Base-by-base conservation (phyloP, 306 rosid genomes). In the Datisca glomerata region DNA sequence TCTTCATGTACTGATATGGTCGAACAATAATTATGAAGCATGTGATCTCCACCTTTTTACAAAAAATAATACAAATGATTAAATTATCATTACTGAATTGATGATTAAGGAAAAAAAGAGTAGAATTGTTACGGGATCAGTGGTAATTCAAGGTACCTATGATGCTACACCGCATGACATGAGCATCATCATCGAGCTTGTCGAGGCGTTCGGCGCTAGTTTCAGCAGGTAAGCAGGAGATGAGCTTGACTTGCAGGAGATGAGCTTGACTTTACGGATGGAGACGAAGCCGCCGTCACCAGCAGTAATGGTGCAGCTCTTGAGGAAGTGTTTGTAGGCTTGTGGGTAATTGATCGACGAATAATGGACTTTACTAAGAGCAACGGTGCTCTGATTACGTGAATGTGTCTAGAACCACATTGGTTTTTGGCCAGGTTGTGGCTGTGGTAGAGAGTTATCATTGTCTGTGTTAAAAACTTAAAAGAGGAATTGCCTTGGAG, bases 31-130 rank as follows among this genome's bases (percentile, higher is more conserved):
- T 81, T 81, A 23, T 25, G 15, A 28, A 81, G 80, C 54, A 47
- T 24, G 61, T 70, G 82, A 37, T 81, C 86, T 3, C 93, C 86
- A 0, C 80, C n/a, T n/a, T n/a, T n/a, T n/a, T n/a, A n/a, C n/a
- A n/a, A n/a, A n/a, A n/a, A n/a, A n/a, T n/a, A n/a, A n/a, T n/a
- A n/a, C n/a, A n/a, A n/a, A n/a, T n/a, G n/a, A n/a, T n/a, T n/a
- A n/a, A n/a, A n/a, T n/a, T n/a, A n/a, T n/a, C n/a, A n/a, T n/a
- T n/a, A n/a, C n/a, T n/a, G n/a, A n/a, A n/a, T n/a, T n/a, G n/a
- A n/a, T n/a, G n/a, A n/a, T n/a, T n/a, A n/a, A n/a, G n/a, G n/a
- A n/a, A n/a, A n/a, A n/a, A n/a, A n/a, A n/a, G n/a, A n/a, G n/a
- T n/a, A n/a, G n/a, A n/a, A n/a, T n/a, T n/a, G n/a, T n/a, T n/a